Percentiles rank a stretch among this genome's conserved stretches.
phyloP scores from a whole-genome alignment of 441 rosid genomes.

The Lepidium campestre region DNA sequence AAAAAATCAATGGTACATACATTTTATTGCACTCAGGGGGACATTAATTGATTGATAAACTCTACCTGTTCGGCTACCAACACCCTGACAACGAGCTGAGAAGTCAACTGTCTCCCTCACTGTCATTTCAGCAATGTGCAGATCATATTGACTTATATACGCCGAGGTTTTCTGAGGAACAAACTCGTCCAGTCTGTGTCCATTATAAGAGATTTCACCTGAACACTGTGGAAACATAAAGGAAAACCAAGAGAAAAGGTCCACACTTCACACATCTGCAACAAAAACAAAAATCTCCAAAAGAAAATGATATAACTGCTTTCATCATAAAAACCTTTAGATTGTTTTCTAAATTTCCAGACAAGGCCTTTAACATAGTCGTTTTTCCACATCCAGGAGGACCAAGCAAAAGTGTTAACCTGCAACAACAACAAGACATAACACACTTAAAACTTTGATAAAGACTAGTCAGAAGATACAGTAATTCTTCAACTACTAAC shows the following conservation, averaged over 20 bases:
- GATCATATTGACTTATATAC: slow-evolving; percentile 61
- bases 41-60: not conserved
- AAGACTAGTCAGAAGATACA: not conserved
- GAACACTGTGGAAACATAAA: slow-evolving; percentile 25
- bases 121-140: slow-evolving; percentile 69
- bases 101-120: slow-evolving; percentile 61
- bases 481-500: slow-evolving; percentile 15
- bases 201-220: slow-evolving; percentile 56
- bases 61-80: slow-evolving; percentile 51
- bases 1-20: not conserved
- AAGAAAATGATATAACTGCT: not conserved
- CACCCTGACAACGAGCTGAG: slow-evolving; percentile 59
- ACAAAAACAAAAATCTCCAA: not conserved
- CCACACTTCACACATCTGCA: slow-evolving; percentile 4
- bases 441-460: not conserved
- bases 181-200: slow-evolving; percentile 46
- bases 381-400: slow-evolving; percentile 68
- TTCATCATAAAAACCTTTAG: slow-evolving; percentile 37
- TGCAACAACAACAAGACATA: slow-evolving; percentile 15
- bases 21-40: not conserved
- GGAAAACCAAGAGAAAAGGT: not conserved
- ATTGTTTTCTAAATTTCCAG: slow-evolving; percentile 46
- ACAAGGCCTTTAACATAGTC: slow-evolving; percentile 43
- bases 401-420: slow-evolving; percentile 58
- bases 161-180: slow-evolving; percentile 59